A percentile compares a stretch with the other conserved stretches of the same genome.
phyloP scores from a whole-genome alignment of 352 stramenopile genomes.

The Phytophthora kernoviae region DNA sequence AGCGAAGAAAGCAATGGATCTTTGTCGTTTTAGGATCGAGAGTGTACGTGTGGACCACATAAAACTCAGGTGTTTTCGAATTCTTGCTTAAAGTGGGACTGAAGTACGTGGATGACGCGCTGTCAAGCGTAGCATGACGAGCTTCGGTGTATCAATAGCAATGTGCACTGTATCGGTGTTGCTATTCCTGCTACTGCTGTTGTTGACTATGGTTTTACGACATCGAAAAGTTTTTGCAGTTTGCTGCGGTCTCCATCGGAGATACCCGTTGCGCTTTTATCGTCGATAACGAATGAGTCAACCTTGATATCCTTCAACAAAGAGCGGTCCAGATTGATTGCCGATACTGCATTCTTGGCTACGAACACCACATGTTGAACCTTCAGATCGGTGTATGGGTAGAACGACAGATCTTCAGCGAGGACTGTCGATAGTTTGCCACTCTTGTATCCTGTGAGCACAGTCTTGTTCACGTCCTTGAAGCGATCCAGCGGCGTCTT shows the following conservation, averaged over 20 bases:
- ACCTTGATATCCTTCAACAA: slow-evolving; percentile 47
- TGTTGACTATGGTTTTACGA: slow-evolving; percentile 21
- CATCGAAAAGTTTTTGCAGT: slow-evolving; percentile 38
- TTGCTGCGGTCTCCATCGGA: slow-evolving; percentile 37
- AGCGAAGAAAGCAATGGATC: not conserved
- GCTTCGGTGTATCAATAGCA: no score
- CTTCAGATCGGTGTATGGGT: slow-evolving; percentile 58
- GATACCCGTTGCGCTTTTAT: slow-evolving; percentile 35
- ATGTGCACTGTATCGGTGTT: no score
- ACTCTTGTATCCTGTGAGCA: slow-evolving; percentile 62
- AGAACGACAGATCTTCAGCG: slow-evolving; percentile 68
- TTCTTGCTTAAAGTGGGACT: no score
- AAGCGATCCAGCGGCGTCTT: slow-evolving; percentile 79
- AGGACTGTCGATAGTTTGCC: slow-evolving; percentile 68
- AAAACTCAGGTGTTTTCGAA: no score
- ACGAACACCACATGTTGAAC: slow-evolving; percentile 69
- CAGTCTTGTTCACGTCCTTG: slow-evolving; percentile 62
- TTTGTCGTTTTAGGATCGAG: slow-evolving; percentile 23
- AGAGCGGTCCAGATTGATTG: slow-evolving; percentile 52
- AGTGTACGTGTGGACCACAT: no score
- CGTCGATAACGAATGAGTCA: slow-evolving; percentile 60
- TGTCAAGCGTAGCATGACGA: no score
- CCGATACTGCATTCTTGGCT: slow-evolving; percentile 46
- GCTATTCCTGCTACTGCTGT: slow-evolving; percentile 1
- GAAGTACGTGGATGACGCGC: no score